Evolutionary conservation across 805 yeast genomes (phyloP), one percentile per base, ranked within the genome.

Genomic region (Zygotorulaspora florentina): DNA sequence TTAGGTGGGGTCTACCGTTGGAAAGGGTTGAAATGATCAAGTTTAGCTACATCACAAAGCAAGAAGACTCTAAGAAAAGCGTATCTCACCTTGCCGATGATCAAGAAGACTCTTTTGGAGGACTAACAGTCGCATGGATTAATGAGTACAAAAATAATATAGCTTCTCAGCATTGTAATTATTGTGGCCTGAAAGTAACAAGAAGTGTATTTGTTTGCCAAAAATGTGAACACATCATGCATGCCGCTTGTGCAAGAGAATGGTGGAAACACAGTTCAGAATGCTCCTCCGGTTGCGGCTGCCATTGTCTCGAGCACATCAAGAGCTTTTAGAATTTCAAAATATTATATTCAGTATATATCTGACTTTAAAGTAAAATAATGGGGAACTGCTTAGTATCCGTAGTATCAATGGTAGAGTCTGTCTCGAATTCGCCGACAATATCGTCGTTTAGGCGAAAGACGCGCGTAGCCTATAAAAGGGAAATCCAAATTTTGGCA

Each of bases 281-380:
- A 55, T 87, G 96, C 64, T 82, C 95, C 0, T 76, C 85, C 38
- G 96, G 96, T 0, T 88, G 96, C 70, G 95, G 95, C 0, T 88
- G 96, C 57, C 51, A 58, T 4, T 87, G 96, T 65, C 79, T 9
- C 70, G 67, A 8, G 53, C 48, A 33, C 6, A n/a, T 33, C 13
- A 33, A 12, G 9, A 13, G 8, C 33, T 29, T 13, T 29, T 29
- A 12, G 15, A 12, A 29, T 29, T 5, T 8, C 6, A 4, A 12
- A 29, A 12, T 13, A 12, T 29, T 8, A 29, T 29, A 29, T 29
- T 20, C 25, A 20, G 25, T 20, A 20, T 20, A 20, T 20, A 20
- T 7, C 7, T 20, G 25, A 20, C n/a, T n/a, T n/a, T n/a, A n/a
- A n/a, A n/a, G n/a, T n/a, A n/a, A n/a, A n/a, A n/a, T 20, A 20